Conservation (phyloP, 495 filamentous ascomycete species). For the Tuber magnatum region DNA sequence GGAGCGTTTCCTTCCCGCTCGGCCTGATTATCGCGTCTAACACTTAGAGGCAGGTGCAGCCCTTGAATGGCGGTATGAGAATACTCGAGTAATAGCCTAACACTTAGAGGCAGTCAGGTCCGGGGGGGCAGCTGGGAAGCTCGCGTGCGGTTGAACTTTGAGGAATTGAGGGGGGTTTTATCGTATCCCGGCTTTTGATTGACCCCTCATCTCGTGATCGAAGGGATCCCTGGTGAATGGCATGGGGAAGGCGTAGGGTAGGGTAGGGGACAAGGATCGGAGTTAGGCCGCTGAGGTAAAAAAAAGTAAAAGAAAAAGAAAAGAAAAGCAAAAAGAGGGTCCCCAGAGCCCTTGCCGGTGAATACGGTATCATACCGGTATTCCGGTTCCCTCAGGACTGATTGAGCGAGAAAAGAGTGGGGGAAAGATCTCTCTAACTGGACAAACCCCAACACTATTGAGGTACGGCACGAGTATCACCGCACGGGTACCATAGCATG, state of each 20-base stretch:
- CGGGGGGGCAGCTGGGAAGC: slow-evolving; percentile 11
- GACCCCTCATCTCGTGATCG: background rate
- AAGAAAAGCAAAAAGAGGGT: too few relatives aligned
- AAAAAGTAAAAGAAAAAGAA: too few relatives aligned
- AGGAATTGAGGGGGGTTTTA: slow-evolving; percentile 18
- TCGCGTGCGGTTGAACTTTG: slow-evolving; percentile 38
- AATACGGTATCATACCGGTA: too few relatives aligned
- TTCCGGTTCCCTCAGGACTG: too few relatives aligned
- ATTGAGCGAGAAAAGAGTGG: too few relatives aligned
- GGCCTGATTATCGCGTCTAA: slow-evolving; percentile 5
- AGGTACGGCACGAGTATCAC: background rate
- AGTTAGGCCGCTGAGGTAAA: background rate
- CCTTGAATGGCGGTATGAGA: background rate
- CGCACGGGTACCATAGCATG: background rate
- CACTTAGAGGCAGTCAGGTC: slow-evolving; percentile 35
- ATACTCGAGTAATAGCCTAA: slow-evolving; percentile 32
- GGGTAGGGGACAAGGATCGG: background rate
- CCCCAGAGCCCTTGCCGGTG: too few relatives aligned
- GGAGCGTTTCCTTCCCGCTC: background rate
- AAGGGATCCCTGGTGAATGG: background rate
- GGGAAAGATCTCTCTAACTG: background rate
- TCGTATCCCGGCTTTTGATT: background rate
- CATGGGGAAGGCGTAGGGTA: background rate
- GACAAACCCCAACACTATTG: background rate
- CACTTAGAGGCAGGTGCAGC: slow-evolving; percentile 21